Conservation (phyloP, 2,329 filamentous ascomycete genomes). For the Corynespora cassiicola region DNA sequence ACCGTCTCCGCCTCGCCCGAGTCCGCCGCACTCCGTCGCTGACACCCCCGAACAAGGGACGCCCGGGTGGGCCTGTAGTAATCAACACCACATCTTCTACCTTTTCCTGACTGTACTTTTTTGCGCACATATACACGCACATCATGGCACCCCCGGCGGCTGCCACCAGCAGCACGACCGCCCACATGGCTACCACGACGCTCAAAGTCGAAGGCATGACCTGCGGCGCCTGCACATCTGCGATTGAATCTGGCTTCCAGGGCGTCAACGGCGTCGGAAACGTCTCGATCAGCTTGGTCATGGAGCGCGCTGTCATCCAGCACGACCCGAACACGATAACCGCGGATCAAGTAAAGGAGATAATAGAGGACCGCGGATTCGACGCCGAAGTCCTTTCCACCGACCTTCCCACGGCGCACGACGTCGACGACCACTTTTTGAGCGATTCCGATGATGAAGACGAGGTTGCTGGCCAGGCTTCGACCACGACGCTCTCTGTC, state of each 20-base stretch:
- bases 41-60: constrained; percentile 15
- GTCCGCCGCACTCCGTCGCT: constrained; percentile 17
- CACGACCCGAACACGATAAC: constrained; percentile 80
- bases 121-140: constrained; percentile 4
- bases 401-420: constrained; percentile 67
- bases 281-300: constrained; percentile 91
- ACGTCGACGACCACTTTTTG: constrained; percentile 41
- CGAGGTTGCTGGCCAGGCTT: constrained; percentile 42
- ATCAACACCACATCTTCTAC: background rate
- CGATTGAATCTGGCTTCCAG: constrained; percentile 92
- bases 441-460: constrained; percentile 45
- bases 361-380: constrained; percentile 91
- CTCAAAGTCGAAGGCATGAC: constrained; percentile 85
- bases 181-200: constrained; percentile 83
- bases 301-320: constrained; percentile 93
- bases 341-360: constrained; percentile 78
- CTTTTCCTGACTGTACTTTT: background rate
- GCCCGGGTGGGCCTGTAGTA: constrained; percentile 8
- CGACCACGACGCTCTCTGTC: constrained; percentile 76
- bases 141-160: constrained; percentile 32
- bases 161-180: constrained; percentile 44
- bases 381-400: constrained; percentile 88
- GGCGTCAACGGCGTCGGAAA: constrained; percentile 79
- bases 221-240: constrained; percentile 92
- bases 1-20: constrained; percentile 21